These are phyloP conservation scores for Oidiodendron maius DNA, from an alignment of 495 filamentous ascomycete species.

Conservation along the genomic window DNA sequence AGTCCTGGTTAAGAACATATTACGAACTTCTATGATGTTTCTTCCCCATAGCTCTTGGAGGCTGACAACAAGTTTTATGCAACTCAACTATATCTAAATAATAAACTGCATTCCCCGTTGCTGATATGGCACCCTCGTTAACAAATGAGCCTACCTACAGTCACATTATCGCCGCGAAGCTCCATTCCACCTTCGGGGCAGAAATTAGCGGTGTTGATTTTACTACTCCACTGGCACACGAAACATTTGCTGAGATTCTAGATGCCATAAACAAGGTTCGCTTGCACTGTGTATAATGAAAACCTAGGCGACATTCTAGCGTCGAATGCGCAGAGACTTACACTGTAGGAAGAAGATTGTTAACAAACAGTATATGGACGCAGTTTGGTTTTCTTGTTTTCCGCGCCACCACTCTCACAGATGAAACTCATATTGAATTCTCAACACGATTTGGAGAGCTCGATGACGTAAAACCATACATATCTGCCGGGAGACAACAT, in stretches of 20 bases:
- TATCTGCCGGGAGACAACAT: slow-evolving; percentile 22
- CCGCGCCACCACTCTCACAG: slow-evolving; percentile 44
- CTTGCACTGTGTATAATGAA: neutral
- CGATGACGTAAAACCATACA: slow-evolving; percentile 51
- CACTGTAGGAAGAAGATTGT: no score
- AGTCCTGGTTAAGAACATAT: no score
- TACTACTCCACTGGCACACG: slow-evolving; percentile 30
- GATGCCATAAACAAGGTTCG: slow-evolving; percentile 44
- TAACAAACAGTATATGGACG: neutral
- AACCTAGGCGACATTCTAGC: no score
- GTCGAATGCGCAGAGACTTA: no score
- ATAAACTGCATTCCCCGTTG: no score
- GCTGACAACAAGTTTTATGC: no score
- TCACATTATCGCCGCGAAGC: slow-evolving; percentile 26
- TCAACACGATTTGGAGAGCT: slow-evolving; percentile 49
- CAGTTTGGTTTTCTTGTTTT: slow-evolving; percentile 55
- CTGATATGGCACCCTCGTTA: no score
- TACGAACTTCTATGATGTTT: no score
- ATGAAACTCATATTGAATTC: slow-evolving; percentile 48
- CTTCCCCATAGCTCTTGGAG: no score
- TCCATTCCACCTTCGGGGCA: slow-evolving; percentile 51
- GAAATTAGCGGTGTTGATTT: slow-evolving; percentile 49
- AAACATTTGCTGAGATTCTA: slow-evolving; percentile 40
- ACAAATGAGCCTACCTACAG: no score
- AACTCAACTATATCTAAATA: no score